Percentiles rank a stretch among this genome's conserved stretches.
Conservation (phyloP, 345 rosid species). For the Populus ilicifolia region DNA sequence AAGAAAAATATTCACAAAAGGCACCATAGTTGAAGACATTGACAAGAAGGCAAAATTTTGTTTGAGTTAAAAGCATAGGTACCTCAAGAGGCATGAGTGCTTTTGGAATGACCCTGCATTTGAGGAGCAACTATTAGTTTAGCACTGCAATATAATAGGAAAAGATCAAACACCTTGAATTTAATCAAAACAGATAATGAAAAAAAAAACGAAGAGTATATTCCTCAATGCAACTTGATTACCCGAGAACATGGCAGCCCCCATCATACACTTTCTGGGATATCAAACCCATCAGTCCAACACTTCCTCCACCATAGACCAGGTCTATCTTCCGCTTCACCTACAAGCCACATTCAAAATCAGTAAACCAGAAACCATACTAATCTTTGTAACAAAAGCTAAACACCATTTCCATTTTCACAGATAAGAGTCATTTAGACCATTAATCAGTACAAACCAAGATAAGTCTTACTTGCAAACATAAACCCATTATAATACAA, state of each 20-base stretch:
- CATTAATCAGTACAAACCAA: not conserved
- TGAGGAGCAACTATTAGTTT: conserved; percentile 17
- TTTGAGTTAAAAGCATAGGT: conserved; percentile 11
- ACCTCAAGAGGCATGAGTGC: conserved; percentile 97
- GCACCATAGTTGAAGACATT: not conserved
- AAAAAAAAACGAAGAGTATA: conserved; percentile 11
- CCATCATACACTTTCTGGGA: conserved; percentile 78
- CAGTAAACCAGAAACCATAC: conserved; percentile 5
- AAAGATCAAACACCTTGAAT: not conserved
- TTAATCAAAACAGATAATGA: conserved; percentile 5
- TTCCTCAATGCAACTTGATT: conserved; percentile 23
- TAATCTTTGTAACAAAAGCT: not conserved
- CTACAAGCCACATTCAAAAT: conserved; percentile 35
- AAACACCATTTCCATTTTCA: not conserved
- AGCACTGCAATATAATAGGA: not conserved
- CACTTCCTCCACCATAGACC: conserved; percentile 97
- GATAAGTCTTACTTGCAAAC: not conserved
- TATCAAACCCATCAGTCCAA: conserved; percentile 94
- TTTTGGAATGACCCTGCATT: conserved; percentile 86
- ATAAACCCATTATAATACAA: conserved; percentile 8
- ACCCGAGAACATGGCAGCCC: conserved; percentile 94
- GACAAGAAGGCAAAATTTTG: not conserved
- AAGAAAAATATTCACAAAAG: conserved; percentile 3
- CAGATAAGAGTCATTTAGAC: not conserved
- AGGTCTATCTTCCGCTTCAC: conserved; percentile 80